Percentiles rank a stretch among this genome's conserved stretches.
Conservation (phyloP, 2,329 filamentous ascomycete species). For the Domatiomyces catenatus region DNA sequence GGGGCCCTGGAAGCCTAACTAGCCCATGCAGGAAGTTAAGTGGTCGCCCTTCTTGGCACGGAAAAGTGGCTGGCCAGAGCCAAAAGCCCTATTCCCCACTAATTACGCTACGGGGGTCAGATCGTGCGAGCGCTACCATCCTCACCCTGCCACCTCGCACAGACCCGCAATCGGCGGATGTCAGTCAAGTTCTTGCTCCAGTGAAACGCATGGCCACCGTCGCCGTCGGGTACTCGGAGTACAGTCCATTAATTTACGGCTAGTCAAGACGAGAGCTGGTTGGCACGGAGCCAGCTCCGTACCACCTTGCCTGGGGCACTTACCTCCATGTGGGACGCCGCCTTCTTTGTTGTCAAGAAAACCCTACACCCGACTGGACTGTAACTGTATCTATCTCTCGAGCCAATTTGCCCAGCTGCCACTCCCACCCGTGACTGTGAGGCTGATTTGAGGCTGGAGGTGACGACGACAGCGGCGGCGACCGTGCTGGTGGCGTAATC, state of each 20-base stretch:
- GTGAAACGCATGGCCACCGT: background rate
- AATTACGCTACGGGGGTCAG: background rate
- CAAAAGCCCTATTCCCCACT: background rate
- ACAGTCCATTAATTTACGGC: background rate
- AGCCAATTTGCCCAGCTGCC: background rate
- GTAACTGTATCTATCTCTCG: background rate
- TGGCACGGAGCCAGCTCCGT: background rate
- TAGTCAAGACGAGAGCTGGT: background rate
- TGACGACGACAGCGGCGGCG: background rate
- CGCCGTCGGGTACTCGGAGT: background rate
- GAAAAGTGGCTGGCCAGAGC: background rate
- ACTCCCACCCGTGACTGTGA: background rate
- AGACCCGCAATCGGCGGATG: background rate
- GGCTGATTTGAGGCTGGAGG: background rate
- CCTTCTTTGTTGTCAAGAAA: background rate
- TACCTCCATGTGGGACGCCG: background rate
- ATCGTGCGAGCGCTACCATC: background rate
- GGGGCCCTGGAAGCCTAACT: background rate
- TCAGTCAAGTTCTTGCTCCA: background rate
- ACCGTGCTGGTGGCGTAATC: background rate
- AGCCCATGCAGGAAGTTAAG: background rate
- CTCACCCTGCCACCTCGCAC: background rate
- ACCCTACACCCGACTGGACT: background rate
- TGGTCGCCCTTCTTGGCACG: background rate
- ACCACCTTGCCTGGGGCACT: background rate